phyloP scores from a whole-genome alignment of 1,284 basidiomycete species.

The Trichosporon coremiiforme region DNA sequence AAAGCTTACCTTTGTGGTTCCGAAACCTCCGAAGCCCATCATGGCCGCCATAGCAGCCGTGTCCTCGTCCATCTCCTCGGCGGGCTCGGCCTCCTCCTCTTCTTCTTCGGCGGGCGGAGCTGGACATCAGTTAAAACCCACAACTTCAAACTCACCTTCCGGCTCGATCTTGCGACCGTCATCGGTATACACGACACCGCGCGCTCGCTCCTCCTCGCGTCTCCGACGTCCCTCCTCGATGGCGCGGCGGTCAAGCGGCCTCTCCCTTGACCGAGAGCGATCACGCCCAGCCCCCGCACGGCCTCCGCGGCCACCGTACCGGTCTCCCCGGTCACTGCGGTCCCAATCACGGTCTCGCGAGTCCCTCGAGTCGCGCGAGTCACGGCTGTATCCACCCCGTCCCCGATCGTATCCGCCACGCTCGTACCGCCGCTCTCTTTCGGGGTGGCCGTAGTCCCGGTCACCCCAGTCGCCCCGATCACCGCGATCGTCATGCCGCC shows the following conservation, averaged over 20 bases:
- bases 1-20: conserved; percentile 75
- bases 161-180: conserved; percentile 37
- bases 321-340: conserved; percentile 26
- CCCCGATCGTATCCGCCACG: conserved; percentile 32
- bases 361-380: conserved; percentile 9
- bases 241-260: conserved; percentile 47
- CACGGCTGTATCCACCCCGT: conserved; percentile 14
- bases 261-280: conserved; percentile 37
- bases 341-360: conserved; percentile 25
- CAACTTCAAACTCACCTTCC: conserved; percentile 32
- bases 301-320: conserved; percentile 28
- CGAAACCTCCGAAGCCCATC: conserved; percentile 90
- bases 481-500: conserved; percentile 22
- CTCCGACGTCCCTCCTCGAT: conserved; percentile 53
- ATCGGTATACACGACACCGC: conserved; percentile 40
- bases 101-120: conserved; percentile 49
- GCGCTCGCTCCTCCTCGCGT: conserved; percentile 53
- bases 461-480: too few species aligned
- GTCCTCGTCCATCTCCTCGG: conserved; percentile 66
- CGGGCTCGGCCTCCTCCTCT: conserved; percentile 64
- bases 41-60: conserved; percentile 79
- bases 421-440: conserved; percentile 53
- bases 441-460: conserved; percentile 35
- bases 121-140: background rate
- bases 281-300: conserved; percentile 18